Base-by-base conservation (phyloP, 805 yeast species). In the Saccharomyces kudriavzevii region DNA sequence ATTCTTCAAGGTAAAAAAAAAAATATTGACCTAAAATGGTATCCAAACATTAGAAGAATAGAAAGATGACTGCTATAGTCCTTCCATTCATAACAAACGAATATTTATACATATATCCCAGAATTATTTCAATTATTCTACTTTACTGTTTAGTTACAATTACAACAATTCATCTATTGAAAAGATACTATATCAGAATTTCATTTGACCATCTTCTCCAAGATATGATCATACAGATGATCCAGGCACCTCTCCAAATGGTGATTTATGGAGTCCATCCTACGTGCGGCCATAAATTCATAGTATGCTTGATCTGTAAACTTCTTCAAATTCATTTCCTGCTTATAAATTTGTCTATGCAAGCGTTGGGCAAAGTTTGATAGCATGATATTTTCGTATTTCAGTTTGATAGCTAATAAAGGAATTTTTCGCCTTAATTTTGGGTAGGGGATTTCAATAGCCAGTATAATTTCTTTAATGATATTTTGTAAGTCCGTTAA, bases 401-500 rank as follows among this genome's bases (percentile, higher is more conserved):
- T 60, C 17, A 70, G 53, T 14, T 60, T 55, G 2, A 60, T 58
- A 1, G 58, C 66, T 10, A 71, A 60, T 13, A 60, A 50, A 2
- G 71, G 65, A 9, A 73, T 56, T 35, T 55, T 56, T 35, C 59
- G 53, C 31, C 61, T 58, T 8, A 70, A 54, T 45, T 68, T 59
- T 13, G 66, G 53, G 45, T 60, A 65, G 14, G 75, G 74, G 17
- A 71, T 64, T 13, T 63, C 63, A 47, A 72, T 61, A 28, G 66
- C 54, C 2, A 70, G 54, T 47, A 70, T 55, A 8, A 72, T 53
- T 55, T 71, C 66, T 54, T 72, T 73, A 28, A 72, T 58, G 3
- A 68, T 56, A 55, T 72, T 73, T 31, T 71, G 74, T 17, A 72
- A 63, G 24, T 67, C 64, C 2, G 66, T 58, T 51, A 64, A 35